Evolutionary conservation across 225 moss, liverwort and hornwort species (phyloP).

Genomic region (Asterella californica): DNA sequence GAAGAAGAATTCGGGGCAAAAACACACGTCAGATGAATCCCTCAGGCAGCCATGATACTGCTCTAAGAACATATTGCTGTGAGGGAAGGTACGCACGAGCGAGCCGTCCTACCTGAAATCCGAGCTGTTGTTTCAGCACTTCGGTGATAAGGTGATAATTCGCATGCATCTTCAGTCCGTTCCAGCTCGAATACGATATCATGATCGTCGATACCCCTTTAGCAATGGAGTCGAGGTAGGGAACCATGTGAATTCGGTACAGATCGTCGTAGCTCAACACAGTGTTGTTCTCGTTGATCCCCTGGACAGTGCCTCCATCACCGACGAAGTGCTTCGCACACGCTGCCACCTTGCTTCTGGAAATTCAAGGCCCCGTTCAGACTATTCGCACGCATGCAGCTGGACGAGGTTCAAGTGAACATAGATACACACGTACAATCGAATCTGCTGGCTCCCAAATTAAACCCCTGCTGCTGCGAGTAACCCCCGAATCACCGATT

Average conservation of each 20-base stretch:
- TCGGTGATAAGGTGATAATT: constrained; percentile 49
- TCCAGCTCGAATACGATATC: constrained; percentile 75
- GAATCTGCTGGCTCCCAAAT: constrained; percentile 7
- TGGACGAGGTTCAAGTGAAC: background rate
- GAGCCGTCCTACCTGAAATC: constrained; percentile 33
- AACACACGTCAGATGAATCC: background rate
- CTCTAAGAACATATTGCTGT: background rate
- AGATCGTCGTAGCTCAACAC: constrained; percentile 32
- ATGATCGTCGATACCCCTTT: constrained; percentile 67
- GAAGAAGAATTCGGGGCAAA: no score
- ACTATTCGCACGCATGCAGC: background rate
- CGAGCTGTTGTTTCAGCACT: constrained; percentile 50
- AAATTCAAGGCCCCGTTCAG: background rate
- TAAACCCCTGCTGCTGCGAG: background rate
- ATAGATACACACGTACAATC: no score
- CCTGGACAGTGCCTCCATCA: constrained; percentile 54
- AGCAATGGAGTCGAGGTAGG: constrained; percentile 52
- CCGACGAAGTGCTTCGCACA: constrained; percentile 73
- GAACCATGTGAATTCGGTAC: constrained; percentile 48
- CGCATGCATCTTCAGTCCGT: constrained; percentile 56
- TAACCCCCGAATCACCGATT: no score
- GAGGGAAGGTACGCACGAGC: background rate
- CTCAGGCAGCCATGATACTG: background rate
- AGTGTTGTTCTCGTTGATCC: constrained; percentile 51
- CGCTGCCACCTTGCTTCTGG: constrained; percentile 42